phyloP scores from a whole-genome alignment of 768 basidiomycete genomes.

The Tubosaeta sp. region DNA sequence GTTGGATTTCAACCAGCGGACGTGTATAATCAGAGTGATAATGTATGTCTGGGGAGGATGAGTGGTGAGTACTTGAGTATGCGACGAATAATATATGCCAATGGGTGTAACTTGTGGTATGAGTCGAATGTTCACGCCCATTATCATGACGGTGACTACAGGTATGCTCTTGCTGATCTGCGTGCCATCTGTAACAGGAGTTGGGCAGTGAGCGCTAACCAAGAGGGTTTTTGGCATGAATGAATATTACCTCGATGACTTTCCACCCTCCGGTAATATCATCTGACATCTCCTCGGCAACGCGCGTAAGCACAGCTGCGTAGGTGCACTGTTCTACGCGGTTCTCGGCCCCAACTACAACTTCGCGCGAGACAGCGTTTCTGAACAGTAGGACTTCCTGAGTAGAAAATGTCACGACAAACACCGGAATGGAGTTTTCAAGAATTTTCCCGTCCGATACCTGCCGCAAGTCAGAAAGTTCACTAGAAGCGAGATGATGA shows the following conservation, averaged over 20 bases:
- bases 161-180: slow-evolving; percentile 46
- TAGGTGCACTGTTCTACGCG: slow-evolving; percentile 93
- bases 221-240: background rate
- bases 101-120: slow-evolving; percentile 3
- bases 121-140: background rate
- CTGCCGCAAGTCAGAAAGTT: slow-evolving; percentile 26
- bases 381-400: slow-evolving; percentile 93
- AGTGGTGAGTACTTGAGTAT: slow-evolving; percentile 28
- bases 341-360: slow-evolving; percentile 82
- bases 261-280: slow-evolving; percentile 98
- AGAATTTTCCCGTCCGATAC: slow-evolving; percentile 83
- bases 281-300: slow-evolving; percentile 84
- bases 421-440: slow-evolving; percentile 87
- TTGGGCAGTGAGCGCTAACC: background rate
- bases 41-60: slow-evolving; percentile 26
- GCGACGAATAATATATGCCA: slow-evolving; percentile 15
- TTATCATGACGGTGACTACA: slow-evolving; percentile 24
- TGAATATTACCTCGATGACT: slow-evolving; percentile 78
- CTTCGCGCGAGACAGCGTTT: slow-evolving; percentile 83
- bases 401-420: slow-evolving; percentile 86
- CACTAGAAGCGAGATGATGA: slow-evolving; percentile 8
- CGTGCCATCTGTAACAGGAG: slow-evolving; percentile 42
- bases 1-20: background rate
- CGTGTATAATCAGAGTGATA: slow-evolving; percentile 26
- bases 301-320: slow-evolving; percentile 84